These are phyloP conservation scores for Coemansia sp. DNA, from an alignment of 192 early-diverging fungal species.

Conservation along the genomic window DNA sequence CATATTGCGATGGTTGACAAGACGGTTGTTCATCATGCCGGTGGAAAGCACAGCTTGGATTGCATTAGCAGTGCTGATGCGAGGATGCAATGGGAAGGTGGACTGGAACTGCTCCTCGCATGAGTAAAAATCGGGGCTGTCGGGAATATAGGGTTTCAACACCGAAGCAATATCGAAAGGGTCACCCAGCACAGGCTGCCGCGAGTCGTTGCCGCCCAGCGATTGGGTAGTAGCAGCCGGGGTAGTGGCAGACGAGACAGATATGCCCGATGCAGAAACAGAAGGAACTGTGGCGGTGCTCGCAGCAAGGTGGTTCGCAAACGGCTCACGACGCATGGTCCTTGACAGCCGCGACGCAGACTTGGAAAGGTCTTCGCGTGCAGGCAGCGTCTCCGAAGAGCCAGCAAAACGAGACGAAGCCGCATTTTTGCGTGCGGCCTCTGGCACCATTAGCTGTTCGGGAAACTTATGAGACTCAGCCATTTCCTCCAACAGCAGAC, in stretches of 20 bases:
- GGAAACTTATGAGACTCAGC: constrained; percentile 48
- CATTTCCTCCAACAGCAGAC: constrained; percentile 51
- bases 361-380: constrained; percentile 16
- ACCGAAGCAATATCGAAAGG: constrained; percentile 44
- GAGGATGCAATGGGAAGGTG: constrained; percentile 47
- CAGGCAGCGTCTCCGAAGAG: constrained; percentile 15
- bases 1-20: constrained; percentile 46
- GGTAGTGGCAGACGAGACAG: background rate
- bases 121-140: constrained; percentile 30
- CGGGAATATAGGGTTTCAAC: constrained; percentile 32
- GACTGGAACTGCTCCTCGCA: constrained; percentile 43
- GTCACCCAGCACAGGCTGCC: background rate
- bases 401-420: constrained; percentile 4
- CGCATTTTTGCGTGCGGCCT: constrained; percentile 7
- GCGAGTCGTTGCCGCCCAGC: background rate
- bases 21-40: constrained; percentile 52
- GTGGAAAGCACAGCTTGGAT: constrained; percentile 39
- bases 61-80: constrained; percentile 25
- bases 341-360: background rate
- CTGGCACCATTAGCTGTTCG: constrained; percentile 31
- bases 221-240: background rate
- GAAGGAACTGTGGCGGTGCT: background rate
- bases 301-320: background rate
- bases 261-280: background rate
- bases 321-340: background rate